Conservation (phyloP, 2,329 filamentous ascomycete species). For the Fusarium dlaminii region DNA sequence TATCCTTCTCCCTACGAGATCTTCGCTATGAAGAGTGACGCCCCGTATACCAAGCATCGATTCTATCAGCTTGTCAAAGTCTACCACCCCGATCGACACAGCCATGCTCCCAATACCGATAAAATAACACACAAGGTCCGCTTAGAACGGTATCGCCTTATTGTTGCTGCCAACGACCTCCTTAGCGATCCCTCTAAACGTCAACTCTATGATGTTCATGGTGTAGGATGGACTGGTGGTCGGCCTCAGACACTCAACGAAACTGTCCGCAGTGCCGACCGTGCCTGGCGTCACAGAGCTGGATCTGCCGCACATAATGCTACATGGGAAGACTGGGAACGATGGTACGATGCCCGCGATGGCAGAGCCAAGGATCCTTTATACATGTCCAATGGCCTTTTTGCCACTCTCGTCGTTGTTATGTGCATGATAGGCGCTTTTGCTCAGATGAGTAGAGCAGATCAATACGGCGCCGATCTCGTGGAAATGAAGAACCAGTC, state of each 20-base stretch:
- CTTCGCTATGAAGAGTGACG: constrained; percentile 67
- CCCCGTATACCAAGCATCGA: constrained; percentile 80
- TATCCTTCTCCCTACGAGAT: constrained; percentile 91
- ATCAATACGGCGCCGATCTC: constrained; percentile 67
- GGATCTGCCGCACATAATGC: constrained; percentile 73
- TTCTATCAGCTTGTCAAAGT: constrained; percentile 95
- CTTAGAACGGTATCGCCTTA: constrained; percentile 88
- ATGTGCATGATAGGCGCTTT: constrained; percentile 76
- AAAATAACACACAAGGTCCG: constrained; percentile 65
- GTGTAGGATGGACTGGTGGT: constrained; percentile 80
- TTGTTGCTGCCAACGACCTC: constrained; percentile 88
- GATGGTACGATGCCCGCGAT: constrained; percentile 70
- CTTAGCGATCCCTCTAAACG: constrained; percentile 84
- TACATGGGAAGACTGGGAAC: constrained; percentile 98
- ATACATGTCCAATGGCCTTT: constrained; percentile 82
- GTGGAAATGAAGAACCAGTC: constrained; percentile 74
- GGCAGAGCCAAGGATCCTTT: constrained; percentile 59
- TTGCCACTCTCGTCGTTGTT: constrained; percentile 74
- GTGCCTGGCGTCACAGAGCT: constrained; percentile 59
- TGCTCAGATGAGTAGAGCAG: constrained; percentile 76
- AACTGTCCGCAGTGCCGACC: constrained; percentile 51
- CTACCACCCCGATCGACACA: constrained; percentile 85
- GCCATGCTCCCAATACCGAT: constrained; percentile 40
- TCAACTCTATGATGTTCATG: constrained; percentile 82
- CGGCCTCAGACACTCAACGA: constrained; percentile 60